These are phyloP conservation scores for Nemania abortiva DNA, from an alignment of 2,329 filamentous ascomycete species.

Conservation along the genomic window DNA sequence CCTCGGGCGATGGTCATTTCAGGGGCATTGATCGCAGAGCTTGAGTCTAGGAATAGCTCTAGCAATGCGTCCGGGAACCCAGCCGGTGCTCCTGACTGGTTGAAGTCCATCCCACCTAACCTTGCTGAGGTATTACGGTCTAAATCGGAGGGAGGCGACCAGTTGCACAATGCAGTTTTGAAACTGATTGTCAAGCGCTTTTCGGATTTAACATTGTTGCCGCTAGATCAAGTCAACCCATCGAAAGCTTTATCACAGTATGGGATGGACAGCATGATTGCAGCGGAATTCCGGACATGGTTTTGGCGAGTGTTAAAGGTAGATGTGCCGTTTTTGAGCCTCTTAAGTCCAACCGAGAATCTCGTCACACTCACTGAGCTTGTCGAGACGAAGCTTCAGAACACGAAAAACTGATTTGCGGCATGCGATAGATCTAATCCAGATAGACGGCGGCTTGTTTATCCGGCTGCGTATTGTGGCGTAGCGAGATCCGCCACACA, in stretches of 20 bases:
- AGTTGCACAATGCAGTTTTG: not conserved
- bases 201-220: not conserved
- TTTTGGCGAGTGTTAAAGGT: not conserved
- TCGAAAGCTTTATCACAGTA: not conserved
- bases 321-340: not conserved
- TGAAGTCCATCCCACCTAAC: too few species aligned
- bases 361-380: not conserved
- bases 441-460: too few species aligned
- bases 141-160: too few species aligned
- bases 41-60: too few species aligned
- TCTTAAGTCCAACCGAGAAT: not conserved
- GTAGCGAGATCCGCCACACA: too few species aligned
- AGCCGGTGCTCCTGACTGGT: too few species aligned
- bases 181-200: not conserved
- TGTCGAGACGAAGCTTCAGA: too few species aligned
- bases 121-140: too few species aligned
- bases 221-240: not conserved
- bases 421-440: too few species aligned
- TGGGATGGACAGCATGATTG: not conserved
- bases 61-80: too few species aligned
- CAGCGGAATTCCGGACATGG: not conserved
- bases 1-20: not conserved
- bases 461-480: too few species aligned
- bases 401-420: too few species aligned
- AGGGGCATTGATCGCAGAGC: not conserved